Percentiles rank a stretch among this genome's conserved stretches.
Conservation (phyloP, 345 rosid species). For the Eucalyptus guilfoylei region DNA sequence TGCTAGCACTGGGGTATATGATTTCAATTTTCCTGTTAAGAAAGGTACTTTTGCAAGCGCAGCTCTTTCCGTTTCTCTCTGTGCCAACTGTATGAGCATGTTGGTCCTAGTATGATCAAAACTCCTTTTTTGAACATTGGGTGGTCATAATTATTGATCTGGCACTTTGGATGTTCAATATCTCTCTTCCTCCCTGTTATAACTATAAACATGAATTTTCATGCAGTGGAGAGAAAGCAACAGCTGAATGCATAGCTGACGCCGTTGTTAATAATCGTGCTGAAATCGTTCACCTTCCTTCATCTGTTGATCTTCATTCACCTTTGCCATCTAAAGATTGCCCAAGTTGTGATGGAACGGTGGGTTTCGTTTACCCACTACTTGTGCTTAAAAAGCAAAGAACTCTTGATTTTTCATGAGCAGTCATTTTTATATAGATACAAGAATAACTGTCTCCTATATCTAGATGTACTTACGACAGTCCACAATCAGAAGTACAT, state of each 20-base stretch:
- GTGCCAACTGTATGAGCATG: neutral
- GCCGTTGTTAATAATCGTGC: conserved; percentile 82
- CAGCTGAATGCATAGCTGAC: conserved; percentile 67
- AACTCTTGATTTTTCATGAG: neutral
- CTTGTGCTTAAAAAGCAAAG: neutral
- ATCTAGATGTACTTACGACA: neutral
- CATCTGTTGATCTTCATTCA: conserved; percentile 42
- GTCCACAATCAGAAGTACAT: neutral
- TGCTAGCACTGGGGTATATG: neutral
- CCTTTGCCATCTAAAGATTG: conserved; percentile 88
- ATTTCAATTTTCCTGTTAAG: neutral
- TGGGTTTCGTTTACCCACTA: conserved; percentile 14
- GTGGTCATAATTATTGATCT: neutral
- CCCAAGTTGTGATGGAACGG: conserved; percentile 88
- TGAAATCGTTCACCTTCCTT: conserved; percentile 79
- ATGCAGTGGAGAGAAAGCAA: conserved; percentile 85
- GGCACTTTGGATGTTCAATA: neutral
- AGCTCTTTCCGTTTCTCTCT: neutral
- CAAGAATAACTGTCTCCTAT: neutral
- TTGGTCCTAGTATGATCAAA: neutral
- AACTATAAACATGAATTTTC: neutral
- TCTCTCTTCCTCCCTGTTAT: neutral
- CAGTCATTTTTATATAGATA: neutral
- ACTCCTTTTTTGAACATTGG: neutral
- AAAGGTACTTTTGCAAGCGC: neutral